A percentile compares a stretch with the other conserved stretches of the same genome.
Evolutionary conservation across 768 basidiomycete species (phyloP).

Genomic region (Mycena rebaudengoi): DNA sequence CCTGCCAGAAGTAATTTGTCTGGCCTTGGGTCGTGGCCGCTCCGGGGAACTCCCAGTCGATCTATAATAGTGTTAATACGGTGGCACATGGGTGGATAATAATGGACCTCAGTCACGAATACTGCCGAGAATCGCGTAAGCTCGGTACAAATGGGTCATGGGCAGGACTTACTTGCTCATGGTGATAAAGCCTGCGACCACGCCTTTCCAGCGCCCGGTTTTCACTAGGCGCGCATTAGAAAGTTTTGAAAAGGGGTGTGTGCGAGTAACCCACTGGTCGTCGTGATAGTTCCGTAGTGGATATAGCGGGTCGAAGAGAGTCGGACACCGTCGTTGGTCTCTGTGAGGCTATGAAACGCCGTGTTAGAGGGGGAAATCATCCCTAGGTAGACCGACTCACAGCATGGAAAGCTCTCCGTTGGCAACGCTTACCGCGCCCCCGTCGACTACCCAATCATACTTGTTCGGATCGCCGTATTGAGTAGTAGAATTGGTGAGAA

Average conservation of each 20-base stretch:
- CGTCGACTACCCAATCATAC: constrained; percentile 78
- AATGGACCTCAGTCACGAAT: neutral
- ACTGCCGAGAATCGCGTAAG: neutral
- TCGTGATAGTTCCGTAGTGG: constrained; percentile 80
- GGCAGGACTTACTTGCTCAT: constrained; percentile 62
- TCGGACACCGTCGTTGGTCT: constrained; percentile 79
- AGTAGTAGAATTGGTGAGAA: constrained; percentile 68
- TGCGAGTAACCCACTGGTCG: constrained; percentile 52
- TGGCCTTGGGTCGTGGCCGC: constrained; percentile 70
- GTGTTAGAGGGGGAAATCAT: neutral
- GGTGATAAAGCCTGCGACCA: constrained; percentile 85
- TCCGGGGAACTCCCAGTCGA: constrained; percentile 88
- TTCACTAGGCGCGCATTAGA: constrained; percentile 57
- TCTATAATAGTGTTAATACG: constrained; percentile 41
- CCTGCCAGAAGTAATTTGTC: constrained; percentile 84
- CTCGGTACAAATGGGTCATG: neutral
- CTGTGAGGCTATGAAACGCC: constrained; percentile 51
- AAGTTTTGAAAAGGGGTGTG: neutral
- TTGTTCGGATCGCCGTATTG: constrained; percentile 78
- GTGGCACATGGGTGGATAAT: neutral
- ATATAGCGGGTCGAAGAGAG: constrained; percentile 82
- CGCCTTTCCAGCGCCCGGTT: constrained; percentile 79
- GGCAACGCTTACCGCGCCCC: constrained; percentile 69
- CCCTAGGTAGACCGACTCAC: neutral
- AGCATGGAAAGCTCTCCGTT: constrained; percentile 75